Evolutionary conservation across 2,329 filamentous ascomycete genomes (phyloP), one percentile per base, ranked within the genome.

Genomic region (Aschersonia sp.): DNA sequence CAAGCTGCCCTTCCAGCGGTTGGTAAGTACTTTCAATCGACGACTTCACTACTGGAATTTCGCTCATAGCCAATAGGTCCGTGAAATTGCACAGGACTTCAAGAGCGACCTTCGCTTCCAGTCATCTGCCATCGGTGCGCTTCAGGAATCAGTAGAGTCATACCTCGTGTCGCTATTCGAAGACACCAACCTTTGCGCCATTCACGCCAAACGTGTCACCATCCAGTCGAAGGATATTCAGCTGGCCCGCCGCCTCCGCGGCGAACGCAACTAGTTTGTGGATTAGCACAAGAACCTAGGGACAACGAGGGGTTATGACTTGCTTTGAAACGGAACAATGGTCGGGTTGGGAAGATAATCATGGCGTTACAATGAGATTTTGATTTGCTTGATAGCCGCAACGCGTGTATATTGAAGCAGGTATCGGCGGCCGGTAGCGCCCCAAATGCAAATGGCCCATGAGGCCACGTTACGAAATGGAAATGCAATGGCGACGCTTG

Each of bases 141-240:
- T 98, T 41, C 91, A 98, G 75, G 92, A 98, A 78, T 95, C 92
- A 48, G 89, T 95, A 56, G 92, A 98, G 77, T 94, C 92, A 2
- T 97, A 96, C 74, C 85, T 98, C 62, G 89, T 97, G 71, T 94
- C 89, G 43, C 84, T 97, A 56, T 97, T 97, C 61, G 89, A 97
- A 72, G 91, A 97, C 67, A 96, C 91, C 73, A 97, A 97, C 77
- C 75, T 95, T 47, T 97, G 91, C 74, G 91, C 92, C 64, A 95
- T 97, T 70, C 92, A 97, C 74, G 91, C 92, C 72, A 97, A 97
- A 82, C 89, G 92, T 75, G 92, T 97, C 65, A 97, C 91, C 64
- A 97, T 97, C 72, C 91, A 91, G 72, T 83, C 82, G 57, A 96
- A 96, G 78, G 91, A 96, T 62, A 96, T 97, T 66, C 91, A 97